Percentiles rank a stretch among this genome's conserved stretches.
phyloP scores from a whole-genome alignment of 2,329 filamentous ascomycete species.

The Aspergillus sp. region DNA sequence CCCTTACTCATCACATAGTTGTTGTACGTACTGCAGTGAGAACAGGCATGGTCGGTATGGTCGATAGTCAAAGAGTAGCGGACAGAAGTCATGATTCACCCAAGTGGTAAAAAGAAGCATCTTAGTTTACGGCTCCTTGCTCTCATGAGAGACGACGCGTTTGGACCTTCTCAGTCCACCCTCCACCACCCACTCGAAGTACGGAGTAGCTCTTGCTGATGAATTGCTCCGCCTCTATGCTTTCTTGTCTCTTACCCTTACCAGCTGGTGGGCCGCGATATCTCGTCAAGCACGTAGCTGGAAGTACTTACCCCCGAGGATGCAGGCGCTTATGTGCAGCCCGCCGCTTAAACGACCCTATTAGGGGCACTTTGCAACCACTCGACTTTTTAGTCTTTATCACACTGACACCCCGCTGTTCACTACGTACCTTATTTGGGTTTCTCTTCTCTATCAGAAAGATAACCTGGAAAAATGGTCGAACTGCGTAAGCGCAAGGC shows the following conservation, averaged over 20 bases:
- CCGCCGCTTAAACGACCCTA: background rate
- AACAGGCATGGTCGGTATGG: background rate
- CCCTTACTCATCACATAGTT: background rate
- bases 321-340: background rate
- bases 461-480: conserved; percentile 37
- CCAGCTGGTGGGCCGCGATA: conserved; percentile 1
- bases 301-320: background rate
- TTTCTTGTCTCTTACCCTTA: background rate
- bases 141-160: background rate
- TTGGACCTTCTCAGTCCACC: background rate
- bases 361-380: background rate
- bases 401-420: background rate
- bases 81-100: background rate
- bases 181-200: background rate
- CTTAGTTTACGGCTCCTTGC: too few species aligned
- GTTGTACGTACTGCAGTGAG: background rate
- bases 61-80: background rate
- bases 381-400: background rate
- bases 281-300: background rate
- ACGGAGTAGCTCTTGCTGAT: background rate
- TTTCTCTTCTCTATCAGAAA: background rate
- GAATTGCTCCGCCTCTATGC: background rate
- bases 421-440: background rate
- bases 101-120: too few species aligned
- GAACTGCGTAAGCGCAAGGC: conserved; percentile 65